Evolutionary conservation across 805 yeast genomes (phyloP), one percentile per base, ranked within the genome.

Genomic region (Isabelozyma rhagii): DNA sequence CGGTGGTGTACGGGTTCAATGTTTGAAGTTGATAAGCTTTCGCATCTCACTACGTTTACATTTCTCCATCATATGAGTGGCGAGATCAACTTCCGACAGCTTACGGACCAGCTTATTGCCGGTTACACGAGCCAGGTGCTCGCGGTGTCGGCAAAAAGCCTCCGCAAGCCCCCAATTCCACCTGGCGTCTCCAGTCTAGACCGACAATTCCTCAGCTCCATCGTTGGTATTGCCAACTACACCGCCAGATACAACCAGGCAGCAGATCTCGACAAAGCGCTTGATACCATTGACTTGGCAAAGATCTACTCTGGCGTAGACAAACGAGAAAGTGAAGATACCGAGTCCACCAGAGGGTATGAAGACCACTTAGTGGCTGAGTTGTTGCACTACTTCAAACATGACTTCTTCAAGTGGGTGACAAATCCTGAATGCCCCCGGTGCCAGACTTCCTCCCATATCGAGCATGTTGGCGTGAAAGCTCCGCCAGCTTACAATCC

Each of bases 321-420:
- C 47, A 55, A 61, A 13, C 62, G 79, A 52, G 74, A 73, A 27
- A 58, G 54, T 18, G 68, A 64, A 10, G 47, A 50, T 27, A 25
- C 42, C 2, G 21, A 51, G 3, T 34, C 51, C 17, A 31, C 47
- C 1, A 51, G 64, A 13, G 58, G 53, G 6, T 70, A 71, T 54
- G 74, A 73, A 41, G 78, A 74, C 53, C 58, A 54, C 17, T 47
- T 74, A 14, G 77, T 73, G 8, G 50, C 56, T 31, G 73, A 67
- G 47, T 51, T 67, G 3, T 59, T 74, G 14, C 54, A 55, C 17
- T 74, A 71, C 55, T 93, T 85, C 71, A 90, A 89, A 57, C 72
- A 83, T 39, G 85, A 81, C 40, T 91, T 89, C 69, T 93, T 93
- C 69, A 72, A 68, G 27, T 93, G 98, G 98, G 84, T 89, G 8